Conservation (phyloP, 2,329 filamentous ascomycete species). For the Thermothelomyces thermophilus region DNA sequence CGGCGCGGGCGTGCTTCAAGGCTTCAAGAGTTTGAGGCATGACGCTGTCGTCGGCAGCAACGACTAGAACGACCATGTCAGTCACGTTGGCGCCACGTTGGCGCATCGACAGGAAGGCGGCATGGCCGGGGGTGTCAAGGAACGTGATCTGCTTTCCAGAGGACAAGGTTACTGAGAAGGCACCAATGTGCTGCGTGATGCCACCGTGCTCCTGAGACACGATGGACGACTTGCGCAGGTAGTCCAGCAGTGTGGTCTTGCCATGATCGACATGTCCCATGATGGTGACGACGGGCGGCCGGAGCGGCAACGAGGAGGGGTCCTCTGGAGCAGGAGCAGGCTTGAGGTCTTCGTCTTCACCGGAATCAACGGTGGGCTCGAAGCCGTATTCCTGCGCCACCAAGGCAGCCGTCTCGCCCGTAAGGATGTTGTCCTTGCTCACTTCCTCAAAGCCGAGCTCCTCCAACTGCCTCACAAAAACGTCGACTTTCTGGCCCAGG, state of each 20-base stretch:
- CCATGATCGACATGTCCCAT: constrained; percentile 99
- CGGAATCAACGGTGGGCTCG: constrained; percentile 69
- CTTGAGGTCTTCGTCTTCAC: constrained; percentile 61
- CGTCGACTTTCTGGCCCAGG: constrained; percentile 61
- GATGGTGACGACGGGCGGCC: constrained; percentile 94
- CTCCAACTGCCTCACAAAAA: constrained; percentile 69
- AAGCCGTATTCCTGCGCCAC: constrained; percentile 91
- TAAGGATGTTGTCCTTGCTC: constrained; percentile 75
- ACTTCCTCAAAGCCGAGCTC: constrained; percentile 87
- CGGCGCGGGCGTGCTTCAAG: constrained; percentile 81
- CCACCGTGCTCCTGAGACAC: constrained; percentile 89
- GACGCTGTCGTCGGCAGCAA: constrained; percentile 94
- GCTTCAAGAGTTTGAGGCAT: constrained; percentile 96
- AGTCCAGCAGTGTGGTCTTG: constrained; percentile 94
- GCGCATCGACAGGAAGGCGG: constrained; percentile 92
- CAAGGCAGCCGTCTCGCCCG: constrained; percentile 81
- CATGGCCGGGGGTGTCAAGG: constrained; percentile 92
- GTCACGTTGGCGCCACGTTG: constrained; percentile 93
- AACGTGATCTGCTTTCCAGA: constrained; percentile 90
- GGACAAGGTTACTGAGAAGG: constrained; percentile 84
- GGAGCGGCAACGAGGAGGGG: constrained; percentile 57
- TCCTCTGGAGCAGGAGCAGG: constrained; percentile 64
- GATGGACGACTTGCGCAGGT: constrained; percentile 84
- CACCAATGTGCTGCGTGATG: constrained; percentile 97
- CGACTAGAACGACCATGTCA: constrained; percentile 91